Percentiles rank a stretch among this genome's conserved stretches.
These are phyloP conservation scores for Gliomastix tumulicola DNA, from an alignment of 2,329 filamentous ascomycete species.

Conservation along the genomic window DNA sequence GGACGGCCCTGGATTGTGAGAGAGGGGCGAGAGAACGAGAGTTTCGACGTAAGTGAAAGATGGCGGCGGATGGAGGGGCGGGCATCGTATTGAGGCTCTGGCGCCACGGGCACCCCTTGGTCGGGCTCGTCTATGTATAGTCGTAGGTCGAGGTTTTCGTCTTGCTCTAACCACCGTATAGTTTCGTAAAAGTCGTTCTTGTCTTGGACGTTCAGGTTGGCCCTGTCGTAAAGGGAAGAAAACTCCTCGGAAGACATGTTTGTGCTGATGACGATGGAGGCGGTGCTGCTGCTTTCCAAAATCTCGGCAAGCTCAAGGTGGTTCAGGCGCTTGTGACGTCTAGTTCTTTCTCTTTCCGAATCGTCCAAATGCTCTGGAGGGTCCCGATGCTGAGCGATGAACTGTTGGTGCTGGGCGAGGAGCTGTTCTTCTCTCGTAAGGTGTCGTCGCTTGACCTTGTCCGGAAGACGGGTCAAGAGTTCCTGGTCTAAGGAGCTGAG, in stretches of 20 bases:
- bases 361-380: slow-evolving; percentile 18
- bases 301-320: too few relatives aligned
- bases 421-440: slow-evolving; percentile 68
- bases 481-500: slow-evolving; percentile 50
- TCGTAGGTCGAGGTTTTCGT: slow-evolving; percentile 60
- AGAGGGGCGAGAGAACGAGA: slow-evolving; percentile 52
- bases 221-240: too few relatives aligned
- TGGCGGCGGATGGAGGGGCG: slow-evolving; percentile 62
- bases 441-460: slow-evolving; percentile 64
- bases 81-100: slow-evolving; percentile 26
- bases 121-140: slow-evolving; percentile 67
- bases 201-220: too few relatives aligned
- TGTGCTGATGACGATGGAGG: too few relatives aligned
- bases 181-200: slow-evolving; percentile 56
- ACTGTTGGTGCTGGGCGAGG: slow-evolving; percentile 35
- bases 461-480: slow-evolving; percentile 64
- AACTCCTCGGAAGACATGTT: too few relatives aligned
- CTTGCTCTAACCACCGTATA: slow-evolving; percentile 69
- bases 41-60: slow-evolving; percentile 64
- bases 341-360: too few relatives aligned
- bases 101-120: slow-evolving; percentile 37
- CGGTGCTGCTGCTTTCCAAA: too few relatives aligned
- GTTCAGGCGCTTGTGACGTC: too few relatives aligned
- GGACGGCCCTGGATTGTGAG: slow-evolving; percentile 41
- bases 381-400: slow-evolving; percentile 29